Evolutionary conservation across 2,329 filamentous ascomycete species (phyloP), one percentile per base, ranked within the genome.

Genomic region (Xylariales sp.): DNA sequence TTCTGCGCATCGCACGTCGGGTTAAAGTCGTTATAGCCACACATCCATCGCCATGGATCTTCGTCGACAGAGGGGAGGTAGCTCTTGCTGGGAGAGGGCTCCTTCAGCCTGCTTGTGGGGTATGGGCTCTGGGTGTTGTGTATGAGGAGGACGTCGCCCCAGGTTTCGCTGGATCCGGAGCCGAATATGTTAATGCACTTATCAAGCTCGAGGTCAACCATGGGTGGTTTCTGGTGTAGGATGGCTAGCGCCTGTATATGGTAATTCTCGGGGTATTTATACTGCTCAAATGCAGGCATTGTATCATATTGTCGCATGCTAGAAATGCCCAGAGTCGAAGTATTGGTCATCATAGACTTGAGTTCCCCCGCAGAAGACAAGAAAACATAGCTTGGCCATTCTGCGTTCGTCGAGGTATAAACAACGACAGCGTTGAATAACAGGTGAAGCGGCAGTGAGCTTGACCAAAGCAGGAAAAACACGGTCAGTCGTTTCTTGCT

Each of bases 361-460:
- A 57, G 14, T 41, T 34, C 12, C 23, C 46, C 54, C 41, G 46
- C 54, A 12, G 54, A 57, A 57, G 10, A 5, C 28, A 57, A 34
- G 45, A 14, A 49, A 36, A 49, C 56, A 59, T 48, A 36, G 56
- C 56, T 59, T 9, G 43, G 9, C 45, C 45, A 59, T 18, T 59
- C 45, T 39, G 56, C 56, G 23, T 59, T 59, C 8, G 56, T 59
- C n/a, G 45, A 48, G 14, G 56, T 59, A 49, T 59, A 59, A 8
- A 59, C 56, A 5, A 59, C n/a, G 30, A 59, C 30, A 48, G 56
- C 49, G 45, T 59, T 59, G 30, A 59, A 49, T 32, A 59, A 39
- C 30, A 49, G 18, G 39, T 59, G 56, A 49, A 59, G 56, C 30
- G 56, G 56, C 14, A 59, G 30, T 9, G 43, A 59, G 30, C 43